Evolutionary conservation across 1,284 basidiomycete genomes (phyloP).

Genomic region (Coniophora puteana): DNA sequence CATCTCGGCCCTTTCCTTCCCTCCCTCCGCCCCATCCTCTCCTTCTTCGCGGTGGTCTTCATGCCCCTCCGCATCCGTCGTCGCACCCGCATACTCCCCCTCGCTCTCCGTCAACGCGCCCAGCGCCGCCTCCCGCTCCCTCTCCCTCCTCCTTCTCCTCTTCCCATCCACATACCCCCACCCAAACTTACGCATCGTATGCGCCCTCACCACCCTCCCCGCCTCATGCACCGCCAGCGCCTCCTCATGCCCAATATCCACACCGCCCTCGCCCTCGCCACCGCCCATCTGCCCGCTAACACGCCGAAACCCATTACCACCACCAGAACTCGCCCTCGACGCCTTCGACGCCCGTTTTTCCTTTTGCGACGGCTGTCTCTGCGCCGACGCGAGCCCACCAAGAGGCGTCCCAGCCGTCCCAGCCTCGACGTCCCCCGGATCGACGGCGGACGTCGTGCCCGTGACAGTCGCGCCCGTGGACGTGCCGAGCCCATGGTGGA

Average conservation of each 20-base stretch:
- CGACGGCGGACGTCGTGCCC: too few relatives aligned
- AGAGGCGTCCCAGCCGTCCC: too few relatives aligned
- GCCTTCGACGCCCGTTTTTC: slow-evolving; percentile 4
- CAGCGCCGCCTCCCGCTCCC: background rate
- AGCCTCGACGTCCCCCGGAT: too few relatives aligned
- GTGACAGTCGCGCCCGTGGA: too few relatives aligned
- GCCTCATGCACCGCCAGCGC: slow-evolving; percentile 21
- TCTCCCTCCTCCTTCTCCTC: background rate
- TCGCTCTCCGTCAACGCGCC: background rate
- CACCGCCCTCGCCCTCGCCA: background rate
- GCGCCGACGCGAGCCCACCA: background rate
- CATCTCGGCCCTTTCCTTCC: background rate
- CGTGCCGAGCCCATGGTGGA: too few relatives aligned
- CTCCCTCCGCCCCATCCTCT: too few relatives aligned
- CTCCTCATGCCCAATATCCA: slow-evolving; percentile 16
- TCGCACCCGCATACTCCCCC: too few relatives aligned
- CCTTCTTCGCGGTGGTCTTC: too few relatives aligned
- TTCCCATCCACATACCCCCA: slow-evolving; percentile 5
- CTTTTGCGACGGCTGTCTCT: too few relatives aligned
- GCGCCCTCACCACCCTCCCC: slow-evolving; percentile 25
- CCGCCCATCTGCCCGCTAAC: slow-evolving; percentile 8
- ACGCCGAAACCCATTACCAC: background rate
- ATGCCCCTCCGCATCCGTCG: too few relatives aligned
- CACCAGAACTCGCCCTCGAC: slow-evolving; percentile 1
- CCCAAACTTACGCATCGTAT: slow-evolving; percentile 21